Conservation (phyloP, 148 eudicot species). For the Rhododendron ferrugineum region DNA sequence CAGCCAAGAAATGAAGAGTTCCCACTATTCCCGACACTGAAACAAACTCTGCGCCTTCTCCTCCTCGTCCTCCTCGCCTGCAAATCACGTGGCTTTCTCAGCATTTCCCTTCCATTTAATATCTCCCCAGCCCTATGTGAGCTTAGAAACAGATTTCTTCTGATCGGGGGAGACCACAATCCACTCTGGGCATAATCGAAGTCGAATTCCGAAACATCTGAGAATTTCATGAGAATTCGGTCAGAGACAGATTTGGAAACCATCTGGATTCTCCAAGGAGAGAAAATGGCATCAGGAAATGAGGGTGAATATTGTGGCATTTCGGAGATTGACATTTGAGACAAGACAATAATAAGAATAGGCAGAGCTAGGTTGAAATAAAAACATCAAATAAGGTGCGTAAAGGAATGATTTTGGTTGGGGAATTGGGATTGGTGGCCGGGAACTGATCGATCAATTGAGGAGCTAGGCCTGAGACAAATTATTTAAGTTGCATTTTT, state of each 20-base stretch:
- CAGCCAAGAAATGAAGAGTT: constrained; percentile 22
- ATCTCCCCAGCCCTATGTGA: constrained; percentile 26
- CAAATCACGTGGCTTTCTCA: constrained; percentile 26
- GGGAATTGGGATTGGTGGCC: too few species aligned
- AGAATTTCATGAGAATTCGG: constrained; percentile 44
- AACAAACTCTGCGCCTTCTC: constrained; percentile 25
- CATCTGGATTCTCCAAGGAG: constrained; percentile 23
- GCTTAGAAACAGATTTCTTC: constrained; percentile 32
- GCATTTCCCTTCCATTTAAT: constrained; percentile 30
- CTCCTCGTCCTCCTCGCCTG: constrained; percentile 24
- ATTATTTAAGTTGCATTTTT: background rate
- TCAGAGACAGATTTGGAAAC: constrained; percentile 47
- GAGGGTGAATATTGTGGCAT: constrained; percentile 4
- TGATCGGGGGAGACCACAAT: constrained; percentile 56
- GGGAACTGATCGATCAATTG: background rate
- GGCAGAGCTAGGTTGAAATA: background rate
- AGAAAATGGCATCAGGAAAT: background rate
- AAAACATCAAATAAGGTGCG: background rate
- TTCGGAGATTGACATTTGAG: constrained; percentile 11
- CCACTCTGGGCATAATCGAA: constrained; percentile 53
- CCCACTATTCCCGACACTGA: constrained; percentile 19
- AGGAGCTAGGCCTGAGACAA: background rate
- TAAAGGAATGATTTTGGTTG: background rate
- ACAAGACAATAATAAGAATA: background rate
- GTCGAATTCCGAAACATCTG: constrained; percentile 45